Evolutionary conservation across 129 eudicot genomes (phyloP), one percentile per base, ranked within the genome.

Genomic region (Calendula officinalis): DNA sequence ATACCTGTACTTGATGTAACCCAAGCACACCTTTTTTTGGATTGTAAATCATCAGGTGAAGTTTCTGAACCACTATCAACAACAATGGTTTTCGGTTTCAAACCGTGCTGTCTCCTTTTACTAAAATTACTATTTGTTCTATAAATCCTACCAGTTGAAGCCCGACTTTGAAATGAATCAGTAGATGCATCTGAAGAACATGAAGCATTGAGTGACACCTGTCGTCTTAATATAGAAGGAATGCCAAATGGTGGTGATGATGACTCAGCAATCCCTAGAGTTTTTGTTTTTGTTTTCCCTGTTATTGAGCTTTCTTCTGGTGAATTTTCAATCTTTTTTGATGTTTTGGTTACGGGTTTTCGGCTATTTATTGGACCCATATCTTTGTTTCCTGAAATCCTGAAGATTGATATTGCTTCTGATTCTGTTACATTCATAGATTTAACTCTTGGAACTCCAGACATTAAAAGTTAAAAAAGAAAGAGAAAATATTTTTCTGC

Each of bases 201-300:
- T 8, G 44, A 40, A 40, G 44, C 44, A 40, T 40, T 40, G 7
- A 40, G 6, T 8, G 44, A 40, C 6, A 40, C 7, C 7, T 40
- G 44, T 8, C 44, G 44, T 5, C 44, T 5, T 5, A 40, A 8
- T 40, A 40, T 8, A 0, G 44, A 40, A 40, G 44, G 44, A 40
- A 40, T 3, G 0, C 44, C 9, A 40, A 8, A 5, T 1, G 44
- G 9, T 5, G 6, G 44, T 40, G 44, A 40, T 40, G 30, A 22
- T 32, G 75, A 22, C 30, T 22, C 10, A 1, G 76, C 78, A 40
- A 59, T 43, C 10, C 42, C 75, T 46, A 69, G 72, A 22, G 58
- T 63, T 22, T 22, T 22, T 22, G 30, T 22, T 22, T 22, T 22
- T 22, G 30, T 22, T 30, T 65, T 75, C 36, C 78, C 84, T 46